Conservation (phyloP, 768 basidiomycete genomes). For the Pleurotus citrinopileatus region DNA sequence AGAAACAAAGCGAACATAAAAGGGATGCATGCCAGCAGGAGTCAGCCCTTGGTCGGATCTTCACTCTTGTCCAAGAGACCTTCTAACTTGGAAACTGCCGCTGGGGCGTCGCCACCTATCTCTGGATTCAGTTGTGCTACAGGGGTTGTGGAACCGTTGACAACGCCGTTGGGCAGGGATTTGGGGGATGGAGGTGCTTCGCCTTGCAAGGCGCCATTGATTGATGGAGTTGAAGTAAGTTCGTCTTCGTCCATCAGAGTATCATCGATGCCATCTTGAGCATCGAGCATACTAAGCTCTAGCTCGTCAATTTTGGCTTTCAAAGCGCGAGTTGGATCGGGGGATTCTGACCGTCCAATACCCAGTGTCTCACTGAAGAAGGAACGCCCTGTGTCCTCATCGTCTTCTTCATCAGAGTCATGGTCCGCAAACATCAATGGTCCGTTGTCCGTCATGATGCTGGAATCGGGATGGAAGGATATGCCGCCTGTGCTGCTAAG, state of each 20-base stretch:
- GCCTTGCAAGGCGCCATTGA: constrained; percentile 25
- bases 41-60: constrained; percentile 40
- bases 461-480: constrained; percentile 55
- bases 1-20: constrained; percentile 7
- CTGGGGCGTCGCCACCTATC: constrained; percentile 53
- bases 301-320: constrained; percentile 64
- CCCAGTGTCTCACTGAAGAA: constrained; percentile 51
- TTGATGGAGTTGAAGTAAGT: constrained; percentile 15
- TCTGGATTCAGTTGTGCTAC: constrained; percentile 47
- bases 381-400: constrained; percentile 45
- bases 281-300: constrained; percentile 44
- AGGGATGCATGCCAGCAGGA: neutral
- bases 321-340: constrained; percentile 54
- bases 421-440: constrained; percentile 65
- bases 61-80: constrained; percentile 67
- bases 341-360: constrained; percentile 37
- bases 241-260: constrained; percentile 24
- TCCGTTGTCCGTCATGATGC: constrained; percentile 46
- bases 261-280: constrained; percentile 38
- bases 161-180: constrained; percentile 45
- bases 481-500: constrained; percentile 61
- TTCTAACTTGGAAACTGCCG: constrained; percentile 54
- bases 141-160: constrained; percentile 27
- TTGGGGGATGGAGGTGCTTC: constrained; percentile 45
- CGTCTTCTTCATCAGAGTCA: constrained; percentile 62